Base-by-base conservation (phyloP, 495 filamentous ascomycete genomes). In the Aspergillus avenaceus region DNA sequence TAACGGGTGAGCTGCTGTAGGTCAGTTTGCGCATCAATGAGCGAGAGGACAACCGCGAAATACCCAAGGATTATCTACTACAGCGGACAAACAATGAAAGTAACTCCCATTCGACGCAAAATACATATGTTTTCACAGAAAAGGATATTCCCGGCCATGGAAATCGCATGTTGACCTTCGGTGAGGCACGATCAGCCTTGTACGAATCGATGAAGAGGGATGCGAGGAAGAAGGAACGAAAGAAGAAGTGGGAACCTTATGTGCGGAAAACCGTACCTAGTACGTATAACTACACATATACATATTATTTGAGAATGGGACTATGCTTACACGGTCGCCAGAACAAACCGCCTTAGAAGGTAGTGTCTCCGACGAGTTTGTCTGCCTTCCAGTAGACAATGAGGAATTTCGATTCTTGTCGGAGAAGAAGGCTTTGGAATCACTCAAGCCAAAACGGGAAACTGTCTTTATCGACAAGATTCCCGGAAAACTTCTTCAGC, bases 101-200 rank as follows among this genome's bases (percentile, higher is more conserved):
- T 67, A 84, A 41, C 69, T 61, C 66, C 16, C 65, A 74, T 42
- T 61, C 65, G 42, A 70, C 71, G 0, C 62, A 80, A 61, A 98
- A 97, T 61, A 92, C 88, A 7, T 96, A 82, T 61, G 69, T 97
- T 32, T 97, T 97, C 60, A 87, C 85, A 13, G 91, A 97, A 67
- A 90, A 93, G 64, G 87, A 97, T 62, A 77, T 95, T 19, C 86
- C 90, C 2, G 88, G 87, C 23, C 90, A 83, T 60, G 82, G 83
- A 50, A 80, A 71, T 41, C 67, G 69, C 4, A 62, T 68, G 64
- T 63, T 68, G 14, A 47, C 56, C n/a, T 73, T 76, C 49, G 73
- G 73, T 22, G 73, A 73, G 50, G 63, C 63, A 14, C 68, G 73
- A 23, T 77, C 73, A 14, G 67, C 69, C 18, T 53, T 77, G 18